A percentile compares a stretch with the other conserved stretches of the same genome.
These are phyloP conservation scores for Pythium coloratum DNA, from an alignment of 352 stramenopile genomes.

Conservation along the genomic window DNA sequence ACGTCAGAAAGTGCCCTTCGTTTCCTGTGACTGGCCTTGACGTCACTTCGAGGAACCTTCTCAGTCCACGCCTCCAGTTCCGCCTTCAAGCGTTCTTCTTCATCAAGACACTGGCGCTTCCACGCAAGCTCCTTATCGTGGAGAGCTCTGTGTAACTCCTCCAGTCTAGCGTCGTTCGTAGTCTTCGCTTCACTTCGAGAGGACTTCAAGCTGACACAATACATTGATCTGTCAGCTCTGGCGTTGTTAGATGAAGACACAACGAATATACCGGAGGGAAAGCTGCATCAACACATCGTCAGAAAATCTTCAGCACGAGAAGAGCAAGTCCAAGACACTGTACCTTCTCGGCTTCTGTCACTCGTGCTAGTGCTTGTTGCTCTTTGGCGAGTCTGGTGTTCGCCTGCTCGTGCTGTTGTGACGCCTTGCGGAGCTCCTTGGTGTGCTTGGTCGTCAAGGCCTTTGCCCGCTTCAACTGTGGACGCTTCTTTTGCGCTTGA, in stretches of 20 bases:
- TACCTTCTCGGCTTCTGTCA: slow-evolving; percentile 21
- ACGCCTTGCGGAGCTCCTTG: slow-evolving; percentile 14
- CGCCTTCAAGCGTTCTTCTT: slow-evolving; percentile 21
- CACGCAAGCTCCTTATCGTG: slow-evolving; percentile 17
- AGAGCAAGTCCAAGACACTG: not conserved
- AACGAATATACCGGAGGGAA: not conserved
- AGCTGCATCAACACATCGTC: not conserved
- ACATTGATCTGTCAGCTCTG: not conserved
- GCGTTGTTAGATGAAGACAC: not conserved
- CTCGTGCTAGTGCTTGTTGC: not conserved
- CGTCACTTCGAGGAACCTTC: slow-evolving; percentile 15
- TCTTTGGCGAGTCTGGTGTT: slow-evolving; percentile 4
- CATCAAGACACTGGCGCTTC: slow-evolving; percentile 20
- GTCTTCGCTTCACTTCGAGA: slow-evolving; percentile 4
- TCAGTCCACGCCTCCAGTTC: slow-evolving; percentile 22
- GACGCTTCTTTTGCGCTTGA: slow-evolving; percentile 3
- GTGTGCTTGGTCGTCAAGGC: slow-evolving; percentile 11
- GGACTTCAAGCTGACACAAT: not conserved
- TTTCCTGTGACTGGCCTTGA: not conserved
- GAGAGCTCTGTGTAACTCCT: slow-evolving; percentile 7
- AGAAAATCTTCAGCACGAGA: not conserved
- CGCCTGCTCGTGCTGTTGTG: not conserved
- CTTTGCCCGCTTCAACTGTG: slow-evolving; percentile 10
- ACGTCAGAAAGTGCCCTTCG: not conserved
- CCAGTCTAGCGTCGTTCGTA: not conserved